Conservation (phyloP, 2,329 filamentous ascomycete species). For the Orbilia javanica region DNA sequence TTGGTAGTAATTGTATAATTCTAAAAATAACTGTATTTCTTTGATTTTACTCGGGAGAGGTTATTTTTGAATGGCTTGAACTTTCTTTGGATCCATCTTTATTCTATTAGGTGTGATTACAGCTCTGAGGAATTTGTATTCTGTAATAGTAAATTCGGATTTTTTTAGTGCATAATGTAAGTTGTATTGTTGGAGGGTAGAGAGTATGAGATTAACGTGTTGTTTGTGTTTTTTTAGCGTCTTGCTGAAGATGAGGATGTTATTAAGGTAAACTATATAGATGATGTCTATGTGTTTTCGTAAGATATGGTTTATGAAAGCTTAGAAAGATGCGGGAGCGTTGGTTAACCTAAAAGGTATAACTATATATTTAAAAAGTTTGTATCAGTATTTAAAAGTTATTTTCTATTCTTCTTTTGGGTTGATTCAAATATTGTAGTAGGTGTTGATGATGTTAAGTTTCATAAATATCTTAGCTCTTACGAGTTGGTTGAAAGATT, state of each 20-base stretch:
- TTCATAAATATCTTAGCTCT: conserved; percentile 10
- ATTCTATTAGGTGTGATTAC: background rate
- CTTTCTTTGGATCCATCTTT: conserved; percentile 41
- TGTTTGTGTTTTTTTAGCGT: conserved; percentile 1
- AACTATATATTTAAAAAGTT: conserved; percentile 26
- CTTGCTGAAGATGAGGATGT: conserved; percentile 16
- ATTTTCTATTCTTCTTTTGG: conserved; percentile 7
- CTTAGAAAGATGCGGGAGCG: background rate
- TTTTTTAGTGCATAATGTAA: background rate
- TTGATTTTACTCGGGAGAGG: background rate
- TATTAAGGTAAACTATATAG: conserved; percentile 14
- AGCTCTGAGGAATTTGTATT: background rate
- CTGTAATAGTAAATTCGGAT: background rate
- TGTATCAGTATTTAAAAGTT: background rate
- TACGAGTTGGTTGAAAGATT: conserved; percentile 7
- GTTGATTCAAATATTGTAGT: conserved; percentile 22
- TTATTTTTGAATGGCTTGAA: conserved; percentile 41
- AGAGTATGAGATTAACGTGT: conserved; percentile 7
- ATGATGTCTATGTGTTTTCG: conserved; percentile 9
- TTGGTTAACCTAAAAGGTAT: conserved; percentile 15
- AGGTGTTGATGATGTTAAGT: conserved; percentile 27
- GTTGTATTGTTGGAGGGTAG: background rate
- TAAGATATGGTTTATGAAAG: conserved; percentile 30
- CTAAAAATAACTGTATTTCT: conserved; percentile 20
- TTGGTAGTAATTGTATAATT: conserved; percentile 27